These are phyloP conservation scores for Dissophora ornata DNA, from an alignment of 192 early-diverging fungal species.

Conservation along the genomic window DNA sequence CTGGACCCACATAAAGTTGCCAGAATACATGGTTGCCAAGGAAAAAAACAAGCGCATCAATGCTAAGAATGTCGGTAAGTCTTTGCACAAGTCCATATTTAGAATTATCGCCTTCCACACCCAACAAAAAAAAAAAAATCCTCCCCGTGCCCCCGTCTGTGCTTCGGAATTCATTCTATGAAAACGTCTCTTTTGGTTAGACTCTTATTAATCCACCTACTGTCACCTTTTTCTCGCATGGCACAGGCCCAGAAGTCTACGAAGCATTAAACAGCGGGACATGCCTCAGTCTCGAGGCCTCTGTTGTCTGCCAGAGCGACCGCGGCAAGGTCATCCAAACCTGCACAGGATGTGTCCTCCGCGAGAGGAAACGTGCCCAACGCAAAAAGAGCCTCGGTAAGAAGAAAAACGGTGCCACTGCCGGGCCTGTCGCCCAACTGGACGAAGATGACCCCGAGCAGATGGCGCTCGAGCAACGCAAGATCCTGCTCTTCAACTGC, in stretches of 20 bases:
- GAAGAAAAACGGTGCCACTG: conserved; percentile 35
- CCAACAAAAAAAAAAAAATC: conserved; percentile 16
- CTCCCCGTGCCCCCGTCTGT: not conserved
- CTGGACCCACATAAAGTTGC: conserved; percentile 89
- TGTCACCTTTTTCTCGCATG: no score
- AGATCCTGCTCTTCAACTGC: conserved; percentile 92
- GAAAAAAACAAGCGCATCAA: conserved; percentile 72
- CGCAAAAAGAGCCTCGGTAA: conserved; percentile 68
- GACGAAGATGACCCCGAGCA: conserved; percentile 67
- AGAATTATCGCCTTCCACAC: not conserved
- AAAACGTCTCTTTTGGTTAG: no score
- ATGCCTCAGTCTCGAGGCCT: conserved; percentile 81
- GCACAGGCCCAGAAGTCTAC: conserved; percentile 43
- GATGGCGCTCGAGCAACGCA: conserved; percentile 78
- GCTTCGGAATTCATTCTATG: no score
- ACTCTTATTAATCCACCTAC: no score
- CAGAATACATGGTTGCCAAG: conserved; percentile 84
- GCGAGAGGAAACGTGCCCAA: conserved; percentile 81
- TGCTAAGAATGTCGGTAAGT: conserved; percentile 49
- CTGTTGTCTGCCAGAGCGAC: conserved; percentile 88
- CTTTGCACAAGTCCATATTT: not conserved
- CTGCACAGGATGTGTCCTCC: conserved; percentile 84
- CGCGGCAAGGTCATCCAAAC: conserved; percentile 78
- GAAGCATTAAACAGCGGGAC: conserved; percentile 58
- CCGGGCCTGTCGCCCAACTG: conserved; percentile 18